Percentiles rank a stretch among this genome's conserved stretches.
Conservation (phyloP, 345 rosid genomes). For the Gossypium rotundifolium region DNA sequence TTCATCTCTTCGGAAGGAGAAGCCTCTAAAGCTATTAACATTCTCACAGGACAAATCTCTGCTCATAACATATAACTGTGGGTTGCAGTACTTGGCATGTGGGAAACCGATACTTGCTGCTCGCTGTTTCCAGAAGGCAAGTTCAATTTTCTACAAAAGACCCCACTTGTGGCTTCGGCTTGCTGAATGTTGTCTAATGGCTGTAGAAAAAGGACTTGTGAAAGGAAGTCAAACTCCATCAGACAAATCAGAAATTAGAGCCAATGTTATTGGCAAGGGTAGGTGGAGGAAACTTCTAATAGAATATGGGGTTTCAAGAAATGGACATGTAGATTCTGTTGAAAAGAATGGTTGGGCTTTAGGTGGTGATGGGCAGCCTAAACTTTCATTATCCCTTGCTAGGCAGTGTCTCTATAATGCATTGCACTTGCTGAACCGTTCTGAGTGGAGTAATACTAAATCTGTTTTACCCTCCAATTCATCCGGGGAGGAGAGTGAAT, state of each 20-base stretch:
- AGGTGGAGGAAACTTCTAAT: conserved; percentile 82
- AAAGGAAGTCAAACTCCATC: conserved; percentile 20
- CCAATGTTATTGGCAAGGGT: conserved; percentile 79
- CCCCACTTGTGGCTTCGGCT: conserved; percentile 95
- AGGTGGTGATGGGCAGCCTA: conserved; percentile 44
- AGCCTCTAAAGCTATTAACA: conserved; percentile 57
- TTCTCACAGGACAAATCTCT: conserved; percentile 86
- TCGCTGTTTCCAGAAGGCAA: conserved; percentile 75
- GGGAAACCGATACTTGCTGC: conserved; percentile 92
- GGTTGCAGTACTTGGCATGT: conserved; percentile 71
- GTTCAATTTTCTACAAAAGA: conserved; percentile 49
- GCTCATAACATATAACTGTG: conserved; percentile 75
- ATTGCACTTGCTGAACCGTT: conserved; percentile 52
- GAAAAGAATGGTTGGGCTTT: conserved; percentile 29
- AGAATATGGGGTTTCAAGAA: conserved; percentile 38
- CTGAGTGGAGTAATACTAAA: conserved; percentile 33
- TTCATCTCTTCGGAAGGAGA: conserved; percentile 64
- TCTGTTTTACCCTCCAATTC: conserved; percentile 34
- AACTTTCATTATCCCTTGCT: conserved; percentile 73
- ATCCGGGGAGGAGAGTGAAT: conserved; percentile 43
- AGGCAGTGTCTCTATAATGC: conserved; percentile 78
- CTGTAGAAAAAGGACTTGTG: conserved; percentile 67
- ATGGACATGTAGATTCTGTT: conserved; percentile 32
- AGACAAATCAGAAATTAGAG: conserved; percentile 50
- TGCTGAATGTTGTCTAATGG: conserved; percentile 93